These are phyloP conservation scores for Colletotrichum incanum DNA, from an alignment of 2,329 filamentous ascomycete species.

Conservation along the genomic window DNA sequence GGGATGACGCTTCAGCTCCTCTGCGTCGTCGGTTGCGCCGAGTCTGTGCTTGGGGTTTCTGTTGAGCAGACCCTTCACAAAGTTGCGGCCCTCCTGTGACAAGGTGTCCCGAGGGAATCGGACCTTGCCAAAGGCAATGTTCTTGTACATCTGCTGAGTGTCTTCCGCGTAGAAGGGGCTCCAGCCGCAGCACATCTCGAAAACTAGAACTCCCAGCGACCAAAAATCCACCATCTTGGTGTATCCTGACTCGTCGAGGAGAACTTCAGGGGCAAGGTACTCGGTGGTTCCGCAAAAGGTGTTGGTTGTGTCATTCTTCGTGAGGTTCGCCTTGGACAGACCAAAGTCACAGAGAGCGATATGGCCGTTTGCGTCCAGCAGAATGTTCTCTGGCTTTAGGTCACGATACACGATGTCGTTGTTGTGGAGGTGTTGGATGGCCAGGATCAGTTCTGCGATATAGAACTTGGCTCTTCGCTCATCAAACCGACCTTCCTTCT, in stretches of 20 bases:
- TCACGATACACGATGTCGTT: slow-evolving; percentile 99
- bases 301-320: slow-evolving; percentile 97
- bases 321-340: slow-evolving; percentile 95
- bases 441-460: slow-evolving; percentile 96
- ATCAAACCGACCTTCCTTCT: slow-evolving; percentile 96
- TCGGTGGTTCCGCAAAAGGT: slow-evolving; percentile 99
- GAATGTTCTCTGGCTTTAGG: slow-evolving; percentile 96
- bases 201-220: slow-evolving; percentile 97
- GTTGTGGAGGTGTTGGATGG: slow-evolving; percentile 94
- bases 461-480: slow-evolving; percentile 98
- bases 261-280: slow-evolving; percentile 94
- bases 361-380: slow-evolving; percentile 96
- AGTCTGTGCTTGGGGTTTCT: slow-evolving; percentile 96
- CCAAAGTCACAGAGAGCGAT: slow-evolving; percentile 99
- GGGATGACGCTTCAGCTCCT: slow-evolving; percentile 92
- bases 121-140: slow-evolving; percentile 99
- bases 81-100: slow-evolving; percentile 95
- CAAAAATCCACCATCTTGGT: slow-evolving; percentile 99
- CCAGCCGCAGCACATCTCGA: slow-evolving; percentile 99
- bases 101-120: slow-evolving; percentile 95
- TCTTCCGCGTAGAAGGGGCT: slow-evolving; percentile 99
- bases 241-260: slow-evolving; percentile 96
- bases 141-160: slow-evolving; percentile 99
- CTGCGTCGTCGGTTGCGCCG: slow-evolving; percentile 90
- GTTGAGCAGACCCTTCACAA: slow-evolving; percentile 97